Conservation (phyloP, 768 basidiomycete genomes). For the Candolleomyces eurysporus region DNA sequence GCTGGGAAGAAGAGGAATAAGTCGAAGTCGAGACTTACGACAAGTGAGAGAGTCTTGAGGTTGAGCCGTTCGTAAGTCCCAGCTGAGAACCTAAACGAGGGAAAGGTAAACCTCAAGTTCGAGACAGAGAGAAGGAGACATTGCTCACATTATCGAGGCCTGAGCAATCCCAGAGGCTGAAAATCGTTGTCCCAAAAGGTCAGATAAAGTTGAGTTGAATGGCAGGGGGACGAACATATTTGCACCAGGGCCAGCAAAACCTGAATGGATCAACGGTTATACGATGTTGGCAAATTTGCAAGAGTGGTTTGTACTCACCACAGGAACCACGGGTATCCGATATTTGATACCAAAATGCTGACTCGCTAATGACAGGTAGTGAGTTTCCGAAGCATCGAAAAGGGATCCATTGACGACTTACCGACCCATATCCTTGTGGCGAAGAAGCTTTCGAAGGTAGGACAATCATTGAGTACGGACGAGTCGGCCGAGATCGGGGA, state of each 20-base stretch:
- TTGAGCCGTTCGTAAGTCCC: constrained; percentile 1
- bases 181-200: not conserved
- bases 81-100: not conserved
- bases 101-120: not conserved
- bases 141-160: not conserved
- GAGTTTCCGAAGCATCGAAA: not conserved
- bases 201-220: not conserved
- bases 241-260: not conserved
- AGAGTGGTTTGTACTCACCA: not conserved
- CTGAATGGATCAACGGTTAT: not conserved
- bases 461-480: not conserved
- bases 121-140: not conserved
- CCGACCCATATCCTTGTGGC: constrained; percentile 9
- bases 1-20: no score
- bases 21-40: not conserved
- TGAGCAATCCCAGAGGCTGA: not conserved
- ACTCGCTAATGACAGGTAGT: not conserved
- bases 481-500: not conserved
- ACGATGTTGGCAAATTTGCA: not conserved
- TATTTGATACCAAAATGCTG: constrained; percentile 3
- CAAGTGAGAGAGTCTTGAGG: not conserved
- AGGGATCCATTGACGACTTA: not conserved
- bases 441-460: constrained; percentile 1
- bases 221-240: not conserved
- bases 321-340: constrained; percentile 1